Evolutionary conservation across 139 green algal genomes (phyloP).

Genomic region (Chlorella vulgaris): DNA sequence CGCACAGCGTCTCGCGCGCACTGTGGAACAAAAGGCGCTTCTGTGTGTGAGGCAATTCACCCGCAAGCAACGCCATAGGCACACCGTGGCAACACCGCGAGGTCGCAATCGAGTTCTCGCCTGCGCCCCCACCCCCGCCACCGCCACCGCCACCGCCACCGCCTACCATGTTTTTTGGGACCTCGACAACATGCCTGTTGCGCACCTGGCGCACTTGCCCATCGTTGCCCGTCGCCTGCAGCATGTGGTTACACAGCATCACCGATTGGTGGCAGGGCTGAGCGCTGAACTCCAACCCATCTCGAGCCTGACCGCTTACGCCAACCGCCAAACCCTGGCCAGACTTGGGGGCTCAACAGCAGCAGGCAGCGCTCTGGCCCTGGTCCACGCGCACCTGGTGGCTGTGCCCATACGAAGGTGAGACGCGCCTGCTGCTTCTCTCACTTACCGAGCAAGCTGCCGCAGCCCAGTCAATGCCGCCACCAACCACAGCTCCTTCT

Average conservation of each 20-base stretch:
- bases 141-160: too few relatives aligned
- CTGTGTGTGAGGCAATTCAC: too few relatives aligned
- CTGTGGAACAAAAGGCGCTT: too few relatives aligned
- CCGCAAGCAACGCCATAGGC: too few relatives aligned
- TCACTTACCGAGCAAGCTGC: too few relatives aligned
- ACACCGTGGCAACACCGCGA: too few relatives aligned
- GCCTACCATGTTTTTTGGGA: slow-evolving; percentile 27
- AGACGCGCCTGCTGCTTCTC: too few relatives aligned
- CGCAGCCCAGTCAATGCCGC: too few relatives aligned
- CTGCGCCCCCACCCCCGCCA: too few relatives aligned
- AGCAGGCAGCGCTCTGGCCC: neutral
- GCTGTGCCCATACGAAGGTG: neutral
- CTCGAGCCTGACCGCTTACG: slow-evolving; percentile 13
- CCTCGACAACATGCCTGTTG: slow-evolving; percentile 4
- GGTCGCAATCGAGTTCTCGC: too few relatives aligned
- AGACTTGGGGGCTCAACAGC: neutral
- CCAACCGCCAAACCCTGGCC: slow-evolving; percentile 2
- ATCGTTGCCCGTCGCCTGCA: neutral
- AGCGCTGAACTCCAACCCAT: neutral
- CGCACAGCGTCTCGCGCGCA: too few relatives aligned
- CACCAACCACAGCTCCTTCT: neutral
- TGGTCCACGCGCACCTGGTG: neutral
- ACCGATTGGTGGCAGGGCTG: neutral
- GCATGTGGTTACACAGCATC: neutral
- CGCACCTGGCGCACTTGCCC: neutral